Conservation (phyloP, 192 early-diverging fungal genomes). For the Backusella morwellensis region DNA sequence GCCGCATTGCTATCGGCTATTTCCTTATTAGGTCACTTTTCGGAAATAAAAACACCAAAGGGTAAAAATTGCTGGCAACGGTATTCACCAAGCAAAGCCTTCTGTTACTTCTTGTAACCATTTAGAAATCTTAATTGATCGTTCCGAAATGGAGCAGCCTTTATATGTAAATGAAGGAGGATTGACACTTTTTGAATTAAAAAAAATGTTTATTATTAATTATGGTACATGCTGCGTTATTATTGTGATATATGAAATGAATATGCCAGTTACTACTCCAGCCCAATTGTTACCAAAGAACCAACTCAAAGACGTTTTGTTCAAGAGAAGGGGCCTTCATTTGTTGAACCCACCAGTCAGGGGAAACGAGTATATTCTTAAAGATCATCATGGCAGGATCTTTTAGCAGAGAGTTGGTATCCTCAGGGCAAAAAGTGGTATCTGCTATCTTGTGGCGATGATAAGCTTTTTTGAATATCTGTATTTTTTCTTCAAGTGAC, state of each 20-base stretch:
- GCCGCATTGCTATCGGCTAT: neutral
- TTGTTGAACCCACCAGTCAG: slow-evolving; percentile 11
- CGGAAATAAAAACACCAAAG: neutral
- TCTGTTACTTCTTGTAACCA: neutral
- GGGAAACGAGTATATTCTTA: neutral
- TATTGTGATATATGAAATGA: neutral
- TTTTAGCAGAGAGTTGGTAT: neutral
- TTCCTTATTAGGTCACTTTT: neutral
- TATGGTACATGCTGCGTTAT: neutral
- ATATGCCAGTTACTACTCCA: neutral
- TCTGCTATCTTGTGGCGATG: neutral
- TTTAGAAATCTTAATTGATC: neutral
- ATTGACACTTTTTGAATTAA: neutral
- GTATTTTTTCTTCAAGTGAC: neutral
- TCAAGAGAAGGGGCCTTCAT: neutral
- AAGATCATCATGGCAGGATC: slow-evolving; percentile 3
- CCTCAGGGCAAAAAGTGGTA: neutral
- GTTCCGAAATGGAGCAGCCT: neutral
- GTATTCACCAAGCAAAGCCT: neutral
- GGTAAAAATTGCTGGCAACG: neutral
- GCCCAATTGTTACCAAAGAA: neutral
- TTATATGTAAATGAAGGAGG: neutral
- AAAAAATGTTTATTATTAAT: neutral
- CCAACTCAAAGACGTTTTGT: neutral
- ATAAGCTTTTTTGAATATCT: neutral